Percentiles rank a stretch among this genome's conserved stretches.
Evolutionary conservation across 176 grass and related monocot genomes (phyloP).

Genomic region (Phoenix dactylifera): DNA sequence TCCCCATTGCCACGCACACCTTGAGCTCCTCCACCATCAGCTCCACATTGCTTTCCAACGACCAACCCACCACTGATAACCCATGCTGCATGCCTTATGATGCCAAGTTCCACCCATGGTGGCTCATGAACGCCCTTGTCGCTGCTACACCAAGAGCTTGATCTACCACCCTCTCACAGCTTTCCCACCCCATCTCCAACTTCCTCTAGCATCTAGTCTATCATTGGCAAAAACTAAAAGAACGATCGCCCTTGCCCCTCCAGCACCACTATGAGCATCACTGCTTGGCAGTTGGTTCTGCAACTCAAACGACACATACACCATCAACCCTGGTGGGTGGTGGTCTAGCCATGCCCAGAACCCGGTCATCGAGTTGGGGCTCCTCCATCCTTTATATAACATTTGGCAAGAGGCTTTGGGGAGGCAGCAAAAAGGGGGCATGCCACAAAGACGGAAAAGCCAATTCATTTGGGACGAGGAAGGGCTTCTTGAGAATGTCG

Average conservation of each 20-base stretch:
- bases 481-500: neutral
- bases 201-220: neutral
- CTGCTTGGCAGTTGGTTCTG: constrained; percentile 6
- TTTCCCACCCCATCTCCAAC: neutral
- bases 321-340: constrained; percentile 8
- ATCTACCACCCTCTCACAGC: constrained; percentile 24
- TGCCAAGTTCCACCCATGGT: constrained; percentile 31
- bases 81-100: constrained; percentile 16
- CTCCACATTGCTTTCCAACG: constrained; percentile 31
- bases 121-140: constrained; percentile 24
- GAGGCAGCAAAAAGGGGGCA: constrained; percentile 2
- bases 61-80: constrained; percentile 15
- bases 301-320: constrained; percentile 35
- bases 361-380: neutral
- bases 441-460: constrained; percentile 1
- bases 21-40: constrained; percentile 13
- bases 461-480: neutral
- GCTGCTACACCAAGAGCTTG: constrained; percentile 10
- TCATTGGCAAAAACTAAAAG: constrained; percentile 18
- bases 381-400: neutral
- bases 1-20: constrained; percentile 8
- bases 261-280: constrained; percentile 9
- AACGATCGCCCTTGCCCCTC: constrained; percentile 7
- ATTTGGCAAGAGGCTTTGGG: no score
- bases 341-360: constrained; percentile 16